Base-by-base conservation (phyloP, 257 asterid genomes). In the Euphrasia confusa region DNA sequence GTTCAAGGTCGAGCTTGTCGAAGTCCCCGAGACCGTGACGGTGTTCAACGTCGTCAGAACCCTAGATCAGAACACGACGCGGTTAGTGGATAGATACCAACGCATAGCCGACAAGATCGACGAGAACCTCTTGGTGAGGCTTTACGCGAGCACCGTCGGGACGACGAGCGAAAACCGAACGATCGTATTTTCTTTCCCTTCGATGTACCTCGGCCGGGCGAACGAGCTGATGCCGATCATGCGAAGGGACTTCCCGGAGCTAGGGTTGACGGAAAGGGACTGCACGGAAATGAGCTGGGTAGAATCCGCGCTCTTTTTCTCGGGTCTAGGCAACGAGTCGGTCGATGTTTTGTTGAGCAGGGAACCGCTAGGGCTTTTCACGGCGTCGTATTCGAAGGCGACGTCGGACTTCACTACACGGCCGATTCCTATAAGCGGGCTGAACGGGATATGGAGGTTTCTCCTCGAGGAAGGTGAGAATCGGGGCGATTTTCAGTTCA, bases 21-120 rank as follows among this genome's bases (percentile, higher is more conserved):
- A 5, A 0, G 74, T 77, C 2, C 78, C 79, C 0, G 61, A 73
- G 55, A 67, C 5, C 0, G 74, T 74, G 3, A 74, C 79, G 2
- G 72, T 67, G 26, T 78, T 74, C 74, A 68, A 58, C 50, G 67
- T 77, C 40, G 17, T 71, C 1, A 42, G 75, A 27, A 69, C 62
- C n/a, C 15, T 45, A 5, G 78, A 74, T 0, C 62, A 72, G 1
- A 66, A 63, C 4, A 68, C 71, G 7, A 60, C 68, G 1, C 32
- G 66, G 5, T 8, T 77, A n/a, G 70, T 66, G 1, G 66, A 77
- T 12, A 55, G 52, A 15, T 77, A 78, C 75, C 75, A 73, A 66
- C 13, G 59, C 35, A 40, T 70, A 14, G 74, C 75, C 0, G 60
- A 67, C 13, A 71, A 68, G 58, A 9, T 69, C n/a, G 81, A 72